Conservation (phyloP, 352 stramenopile genomes). For the Pythium monospermum region DNA sequence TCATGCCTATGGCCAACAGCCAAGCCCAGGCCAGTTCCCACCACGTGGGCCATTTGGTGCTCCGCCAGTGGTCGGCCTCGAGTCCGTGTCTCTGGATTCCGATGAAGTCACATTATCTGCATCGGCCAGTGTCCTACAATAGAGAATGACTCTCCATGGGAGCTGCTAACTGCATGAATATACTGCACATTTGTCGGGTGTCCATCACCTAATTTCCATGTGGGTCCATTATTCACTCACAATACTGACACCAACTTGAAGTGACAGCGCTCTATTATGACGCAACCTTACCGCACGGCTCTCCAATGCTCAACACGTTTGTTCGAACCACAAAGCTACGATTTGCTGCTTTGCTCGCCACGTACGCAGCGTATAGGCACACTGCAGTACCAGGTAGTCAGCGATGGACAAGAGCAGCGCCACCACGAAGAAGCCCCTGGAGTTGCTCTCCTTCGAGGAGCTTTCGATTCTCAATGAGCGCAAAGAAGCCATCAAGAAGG, state of each 20-base stretch:
- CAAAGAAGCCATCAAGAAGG: slow-evolving; percentile 84
- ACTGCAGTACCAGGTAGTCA: too few species aligned
- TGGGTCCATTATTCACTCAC: too few species aligned
- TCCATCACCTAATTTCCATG: too few species aligned
- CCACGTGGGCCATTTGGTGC: slow-evolving; percentile 26
- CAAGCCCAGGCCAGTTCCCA: background rate
- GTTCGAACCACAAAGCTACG: too few species aligned
- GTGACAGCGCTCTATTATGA: slow-evolving; percentile 11
- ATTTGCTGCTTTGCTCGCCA: too few species aligned
- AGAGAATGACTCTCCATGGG: slow-evolving; percentile 13
- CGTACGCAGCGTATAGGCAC: too few species aligned
- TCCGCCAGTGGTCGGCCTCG: slow-evolving; percentile 12
- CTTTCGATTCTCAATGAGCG: slow-evolving; percentile 80
- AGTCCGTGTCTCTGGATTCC: slow-evolving; percentile 29
- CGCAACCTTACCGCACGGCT: slow-evolving; percentile 3
- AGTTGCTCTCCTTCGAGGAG: slow-evolving; percentile 81
- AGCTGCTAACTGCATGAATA: too few species aligned
- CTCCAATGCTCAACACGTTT: background rate
- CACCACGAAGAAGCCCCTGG: slow-evolving; percentile 44
- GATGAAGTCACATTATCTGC: slow-evolving; percentile 77
- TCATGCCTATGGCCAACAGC: background rate
- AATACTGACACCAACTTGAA: background rate
- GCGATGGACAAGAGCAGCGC: too few species aligned
- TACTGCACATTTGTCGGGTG: too few species aligned
- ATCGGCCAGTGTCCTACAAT: slow-evolving; percentile 69